These are phyloP conservation scores for Penicillium atrosanguineum DNA, from an alignment of 495 filamentous ascomycete genomes.

Conservation along the genomic window DNA sequence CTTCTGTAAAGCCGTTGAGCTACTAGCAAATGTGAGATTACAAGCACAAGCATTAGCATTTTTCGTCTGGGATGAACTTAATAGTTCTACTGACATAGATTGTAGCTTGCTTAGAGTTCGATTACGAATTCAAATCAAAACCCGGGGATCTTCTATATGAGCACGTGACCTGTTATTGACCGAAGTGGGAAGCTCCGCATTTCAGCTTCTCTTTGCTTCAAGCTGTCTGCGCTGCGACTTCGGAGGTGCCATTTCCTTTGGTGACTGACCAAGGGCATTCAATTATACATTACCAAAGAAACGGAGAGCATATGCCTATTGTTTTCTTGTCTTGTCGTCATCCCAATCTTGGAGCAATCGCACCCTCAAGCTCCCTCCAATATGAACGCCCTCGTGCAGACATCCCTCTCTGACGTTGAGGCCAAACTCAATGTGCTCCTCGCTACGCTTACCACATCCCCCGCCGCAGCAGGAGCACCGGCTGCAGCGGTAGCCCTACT, in stretches of 20 bases:
- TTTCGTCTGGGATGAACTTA: too few relatives aligned
- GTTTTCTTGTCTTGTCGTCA: neutral
- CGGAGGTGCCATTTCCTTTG: neutral
- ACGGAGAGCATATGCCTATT: neutral
- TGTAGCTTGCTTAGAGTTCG: too few relatives aligned
- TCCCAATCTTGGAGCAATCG: neutral
- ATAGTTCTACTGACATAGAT: too few relatives aligned
- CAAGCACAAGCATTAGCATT: neutral
- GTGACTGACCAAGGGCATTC: neutral
- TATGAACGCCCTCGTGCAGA: constrained; percentile 41
- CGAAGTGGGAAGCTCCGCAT: neutral
- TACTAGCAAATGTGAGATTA: neutral
- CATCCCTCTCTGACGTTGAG: constrained; percentile 39
- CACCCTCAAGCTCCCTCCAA: neutral
- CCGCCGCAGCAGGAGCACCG: constrained; percentile 42
- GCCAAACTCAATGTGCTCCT: constrained; percentile 42
- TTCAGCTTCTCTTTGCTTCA: neutral
- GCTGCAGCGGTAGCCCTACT: constrained; percentile 40
- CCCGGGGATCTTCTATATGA: neutral
- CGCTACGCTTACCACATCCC: constrained; percentile 39
- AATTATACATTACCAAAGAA: neutral
- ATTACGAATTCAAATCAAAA: too few relatives aligned
- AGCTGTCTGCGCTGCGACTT: neutral
- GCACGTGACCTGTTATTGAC: neutral
- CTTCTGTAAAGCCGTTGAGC: neutral